Evolutionary conservation across 1,139 yeast species (phyloP), one percentile per base, ranked within the genome.

Genomic region (Protomyces gravidus): DNA sequence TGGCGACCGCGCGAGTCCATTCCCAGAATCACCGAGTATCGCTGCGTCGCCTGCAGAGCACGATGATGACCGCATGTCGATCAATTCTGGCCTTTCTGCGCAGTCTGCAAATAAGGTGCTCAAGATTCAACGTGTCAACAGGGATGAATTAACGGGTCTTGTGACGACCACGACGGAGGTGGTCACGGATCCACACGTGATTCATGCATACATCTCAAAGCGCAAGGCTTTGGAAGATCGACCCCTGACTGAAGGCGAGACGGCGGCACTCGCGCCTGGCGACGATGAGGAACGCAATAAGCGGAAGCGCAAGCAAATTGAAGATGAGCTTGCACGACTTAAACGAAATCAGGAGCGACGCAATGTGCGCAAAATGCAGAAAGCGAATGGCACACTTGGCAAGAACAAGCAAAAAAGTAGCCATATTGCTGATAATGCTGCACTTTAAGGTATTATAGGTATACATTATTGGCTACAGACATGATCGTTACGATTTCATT

Each of bases 251-350:
- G 80, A 83, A 67, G 73, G 82, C n/a, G 83, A 81, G 62, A 78
- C 33, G 15, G 57, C 36, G 9, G 78, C 50, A 30, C 15, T 57
- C 26, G 92, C 86, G 61, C 85, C 84, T 51, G 86, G 95, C 1
- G 86, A 86, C 68, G 95, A 89, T 65, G 89, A 85, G 61, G 96
- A 89, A 68, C 82, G 84, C 67, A 90, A 90, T 71, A 80, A 81
- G 71, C 82, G 89, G 66, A 81, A 88, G 65, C 82, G 87, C 69
- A 86, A 85, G 72, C 80, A 88, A 19, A 76, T 92, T 64, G 89
- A 87, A 72, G 92, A 86, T 67, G 89, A 86, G 69, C 78, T 90
- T 68, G 96, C 95, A 26, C 85, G 85, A 65, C 77, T 89, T 66
- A 88, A 88, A 70, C 86, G 86, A 68, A 81, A 89, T 62, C 83